phyloP scores from a whole-genome alignment of 768 basidiomycete species.

The Mycena kentingensis region DNA sequence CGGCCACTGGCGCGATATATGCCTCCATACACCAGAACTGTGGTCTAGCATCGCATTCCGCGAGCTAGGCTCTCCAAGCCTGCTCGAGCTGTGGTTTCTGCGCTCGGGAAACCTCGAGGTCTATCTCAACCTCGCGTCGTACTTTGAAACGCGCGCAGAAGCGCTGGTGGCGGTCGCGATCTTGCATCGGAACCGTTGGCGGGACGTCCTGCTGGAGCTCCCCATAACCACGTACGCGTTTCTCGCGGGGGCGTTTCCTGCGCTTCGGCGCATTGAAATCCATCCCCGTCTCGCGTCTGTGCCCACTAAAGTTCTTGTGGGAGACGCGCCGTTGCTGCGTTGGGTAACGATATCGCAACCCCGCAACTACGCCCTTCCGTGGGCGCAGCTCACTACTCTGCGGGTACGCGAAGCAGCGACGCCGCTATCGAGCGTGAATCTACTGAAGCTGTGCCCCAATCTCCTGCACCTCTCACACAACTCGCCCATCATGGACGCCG shows the following conservation, averaged over 20 bases:
- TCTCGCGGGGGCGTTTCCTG: background rate
- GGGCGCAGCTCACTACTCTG: background rate
- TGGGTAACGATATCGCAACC: background rate
- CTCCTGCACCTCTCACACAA: background rate
- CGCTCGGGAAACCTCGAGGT: background rate
- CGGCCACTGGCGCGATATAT: slow-evolving; percentile 8
- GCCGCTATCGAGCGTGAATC: background rate
- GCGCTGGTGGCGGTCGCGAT: background rate
- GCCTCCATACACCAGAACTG: background rate
- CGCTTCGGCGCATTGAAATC: too few relatives aligned
- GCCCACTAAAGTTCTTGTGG: background rate
- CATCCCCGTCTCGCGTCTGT: too few relatives aligned
- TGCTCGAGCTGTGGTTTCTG: slow-evolving; percentile 2
- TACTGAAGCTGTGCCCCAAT: background rate
- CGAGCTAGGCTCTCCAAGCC: background rate
- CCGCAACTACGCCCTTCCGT: background rate
- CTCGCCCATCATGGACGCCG: background rate
- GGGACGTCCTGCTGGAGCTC: background rate
- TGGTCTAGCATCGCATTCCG: slow-evolving; percentile 1
- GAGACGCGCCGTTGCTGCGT: background rate
- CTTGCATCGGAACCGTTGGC: background rate
- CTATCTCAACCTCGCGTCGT: background rate
- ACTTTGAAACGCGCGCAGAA: background rate
- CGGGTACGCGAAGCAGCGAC: background rate
- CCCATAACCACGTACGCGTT: background rate